Evolutionary conservation across 257 asterid genomes (phyloP), one percentile per base, ranked within the genome.

Genomic region (Nicotiana benthamiana): DNA sequence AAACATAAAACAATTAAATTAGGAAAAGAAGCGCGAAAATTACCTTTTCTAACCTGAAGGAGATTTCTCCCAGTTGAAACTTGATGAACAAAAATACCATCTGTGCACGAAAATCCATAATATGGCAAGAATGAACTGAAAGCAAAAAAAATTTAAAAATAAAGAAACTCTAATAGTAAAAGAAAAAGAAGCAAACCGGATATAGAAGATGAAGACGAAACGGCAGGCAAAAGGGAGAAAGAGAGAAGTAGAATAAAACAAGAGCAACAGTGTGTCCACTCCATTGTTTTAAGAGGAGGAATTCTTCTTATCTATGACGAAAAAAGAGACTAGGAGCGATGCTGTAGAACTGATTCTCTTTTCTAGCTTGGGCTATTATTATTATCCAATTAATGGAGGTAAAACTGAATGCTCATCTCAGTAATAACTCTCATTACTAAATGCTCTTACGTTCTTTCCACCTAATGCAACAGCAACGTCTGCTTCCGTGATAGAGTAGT

Each of bases 41-140:
- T 59, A 78, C 81, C 75, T 40, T 61, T 62, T 32, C 62, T 22
- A 24, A 8, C 36, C 56, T 61, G 61, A 61, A 78, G 81, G 34
- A 78, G 60, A 28, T 61, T 60, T 51, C 81, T 78, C 81, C 75
- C 81, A 24, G 62, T 79, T 27, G 81, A 62, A 43, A 32, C 12
- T 79, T n/a, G 62, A 28, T 51, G 18, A 2, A 26, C 81, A 46
- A 60, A 79, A 61, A 24, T 66, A 22, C 6, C 60, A 79, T 79
- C 81, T 62, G 61, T 26, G 26, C n/a, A 16, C 4, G 46, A 79
- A 20, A 1, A 60, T 5, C 0, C 2, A 57, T 6, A n/a, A 16
- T 34, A 32, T 40, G 26, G 54, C 6, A 78, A 22, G 30, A 76
- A 30, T 11, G 2, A 28, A 28, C 46, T 66, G 22, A 61, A 28